Percentiles rank a stretch among this genome's conserved stretches.
Evolutionary conservation across 495 filamentous ascomycete genomes (phyloP).

Genomic region (Neurospora discreta): DNA sequence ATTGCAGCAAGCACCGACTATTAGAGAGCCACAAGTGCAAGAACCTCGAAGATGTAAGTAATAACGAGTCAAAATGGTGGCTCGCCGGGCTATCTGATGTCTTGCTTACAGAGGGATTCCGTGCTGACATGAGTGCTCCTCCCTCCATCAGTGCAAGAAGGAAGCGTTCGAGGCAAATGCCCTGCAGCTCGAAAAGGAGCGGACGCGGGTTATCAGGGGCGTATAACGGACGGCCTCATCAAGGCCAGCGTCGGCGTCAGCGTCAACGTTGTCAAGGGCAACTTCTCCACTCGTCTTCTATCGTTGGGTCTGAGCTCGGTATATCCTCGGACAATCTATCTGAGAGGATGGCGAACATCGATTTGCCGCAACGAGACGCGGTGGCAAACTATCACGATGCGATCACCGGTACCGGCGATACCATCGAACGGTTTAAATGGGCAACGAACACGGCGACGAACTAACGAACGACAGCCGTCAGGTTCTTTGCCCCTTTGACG

Average conservation of each 20-base stretch:
- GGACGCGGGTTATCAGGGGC: slow-evolving; percentile 52
- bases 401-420: not conserved
- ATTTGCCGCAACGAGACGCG: not conserved
- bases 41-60: slow-evolving; percentile 76
- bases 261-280: not conserved
- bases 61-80: slow-evolving; percentile 31
- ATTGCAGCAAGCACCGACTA: slow-evolving; percentile 87
- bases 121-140: slow-evolving; percentile 17
- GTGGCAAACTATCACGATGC: not conserved
- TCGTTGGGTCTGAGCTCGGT: not conserved
- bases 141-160: slow-evolving; percentile 66
- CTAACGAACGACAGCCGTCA: not conserved
- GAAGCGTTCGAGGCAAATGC: slow-evolving; percentile 86
- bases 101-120: slow-evolving; percentile 20
- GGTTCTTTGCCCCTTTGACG: not conserved
- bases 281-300: not conserved
- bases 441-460: not conserved
- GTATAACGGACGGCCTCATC: slow-evolving; percentile 19
- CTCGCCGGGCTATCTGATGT: slow-evolving; percentile 34
- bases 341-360: not conserved
- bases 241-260: not conserved
- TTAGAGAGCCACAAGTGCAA: slow-evolving; percentile 87
- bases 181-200: slow-evolving; percentile 80
- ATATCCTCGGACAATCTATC: not conserved
- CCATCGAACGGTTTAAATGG: not conserved